Percentiles rank a stretch among this genome's conserved stretches.
Conservation (phyloP, 108 stramenopile species). For the Nitzschia inconspicua region DNA sequence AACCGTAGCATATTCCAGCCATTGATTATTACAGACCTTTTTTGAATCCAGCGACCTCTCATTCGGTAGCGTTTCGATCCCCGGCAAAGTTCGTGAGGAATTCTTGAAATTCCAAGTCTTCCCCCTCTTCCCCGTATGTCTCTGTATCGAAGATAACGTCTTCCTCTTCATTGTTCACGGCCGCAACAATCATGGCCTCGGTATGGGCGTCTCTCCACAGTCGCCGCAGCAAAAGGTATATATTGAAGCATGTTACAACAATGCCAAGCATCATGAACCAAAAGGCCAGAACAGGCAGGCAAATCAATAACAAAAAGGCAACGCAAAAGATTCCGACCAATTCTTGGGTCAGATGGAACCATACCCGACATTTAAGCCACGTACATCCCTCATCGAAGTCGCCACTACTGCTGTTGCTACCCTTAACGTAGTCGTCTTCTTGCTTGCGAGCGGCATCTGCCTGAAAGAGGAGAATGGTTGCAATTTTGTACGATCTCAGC, state of each 20-base stretch:
- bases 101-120: slow-evolving; percentile 32
- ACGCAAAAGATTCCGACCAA: slow-evolving; percentile 20
- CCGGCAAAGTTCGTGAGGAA: slow-evolving; percentile 26
- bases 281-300: slow-evolving; percentile 32
- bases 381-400: slow-evolving; percentile 6
- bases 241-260: slow-evolving; percentile 9
- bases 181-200: too few species aligned
- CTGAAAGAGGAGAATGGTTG: slow-evolving; percentile 14
- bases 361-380: slow-evolving; percentile 23
- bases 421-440: neutral
- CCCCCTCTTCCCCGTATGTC: neutral
- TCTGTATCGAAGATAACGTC: too few species aligned
- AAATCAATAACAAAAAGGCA: slow-evolving; percentile 23
- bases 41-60: too few species aligned
- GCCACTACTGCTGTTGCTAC: neutral
- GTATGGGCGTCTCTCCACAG: slow-evolving; percentile 24
- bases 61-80: slow-evolving; percentile 4
- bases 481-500: slow-evolving; percentile 23
- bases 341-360: slow-evolving; percentile 31
- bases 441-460: slow-evolving; percentile 24
- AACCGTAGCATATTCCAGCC: too few species aligned
- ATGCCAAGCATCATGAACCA: slow-evolving; percentile 26
- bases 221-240: slow-evolving; percentile 13
- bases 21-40: too few species aligned
- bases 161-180: too few species aligned